Evolutionary conservation across 192 early-diverging fungal species (phyloP).

Genomic region (Lobosporangium transversale): DNA sequence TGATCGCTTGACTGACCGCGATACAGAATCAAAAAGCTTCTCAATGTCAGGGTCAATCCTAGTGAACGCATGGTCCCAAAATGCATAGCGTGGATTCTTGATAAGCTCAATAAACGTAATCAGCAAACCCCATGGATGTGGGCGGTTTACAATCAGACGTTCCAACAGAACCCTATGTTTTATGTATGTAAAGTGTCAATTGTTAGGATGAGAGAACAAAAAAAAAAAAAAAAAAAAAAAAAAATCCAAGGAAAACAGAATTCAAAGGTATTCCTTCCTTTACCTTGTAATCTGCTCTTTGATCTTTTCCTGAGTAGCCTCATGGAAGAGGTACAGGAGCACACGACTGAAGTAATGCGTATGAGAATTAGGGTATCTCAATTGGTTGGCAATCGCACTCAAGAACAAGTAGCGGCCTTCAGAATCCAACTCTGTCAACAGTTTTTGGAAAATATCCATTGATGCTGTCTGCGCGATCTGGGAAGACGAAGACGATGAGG

Average conservation of each 20-base stretch:
- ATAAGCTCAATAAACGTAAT: slow-evolving; percentile 98
- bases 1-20: slow-evolving; percentile 46
- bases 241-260: neutral
- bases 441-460: slow-evolving; percentile 85
- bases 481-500: slow-evolving; percentile 19
- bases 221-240: slow-evolving; percentile 3
- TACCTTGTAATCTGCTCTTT: slow-evolving; percentile 95
- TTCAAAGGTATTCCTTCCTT: neutral
- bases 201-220: too few species aligned
- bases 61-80: slow-evolving; percentile 69
- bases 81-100: slow-evolving; percentile 79
- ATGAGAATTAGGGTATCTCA: slow-evolving; percentile 97
- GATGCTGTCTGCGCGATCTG: slow-evolving; percentile 71
- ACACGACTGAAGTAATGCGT: slow-evolving; percentile 94
- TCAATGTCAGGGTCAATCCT: slow-evolving; percentile 85
- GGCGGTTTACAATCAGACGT: slow-evolving; percentile 94
- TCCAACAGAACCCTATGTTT: slow-evolving; percentile 91
- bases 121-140: slow-evolving; percentile 97
- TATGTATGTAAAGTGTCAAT: too few species aligned
- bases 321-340: slow-evolving; percentile 87
- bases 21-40: slow-evolving; percentile 78
- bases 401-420: slow-evolving; percentile 92
- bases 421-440: slow-evolving; percentile 79
- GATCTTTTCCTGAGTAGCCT: slow-evolving; percentile 78
- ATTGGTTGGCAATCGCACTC: slow-evolving; percentile 94